Evolutionary conservation across 768 basidiomycete species (phyloP).

Genomic region (Mycena haematopus): DNA sequence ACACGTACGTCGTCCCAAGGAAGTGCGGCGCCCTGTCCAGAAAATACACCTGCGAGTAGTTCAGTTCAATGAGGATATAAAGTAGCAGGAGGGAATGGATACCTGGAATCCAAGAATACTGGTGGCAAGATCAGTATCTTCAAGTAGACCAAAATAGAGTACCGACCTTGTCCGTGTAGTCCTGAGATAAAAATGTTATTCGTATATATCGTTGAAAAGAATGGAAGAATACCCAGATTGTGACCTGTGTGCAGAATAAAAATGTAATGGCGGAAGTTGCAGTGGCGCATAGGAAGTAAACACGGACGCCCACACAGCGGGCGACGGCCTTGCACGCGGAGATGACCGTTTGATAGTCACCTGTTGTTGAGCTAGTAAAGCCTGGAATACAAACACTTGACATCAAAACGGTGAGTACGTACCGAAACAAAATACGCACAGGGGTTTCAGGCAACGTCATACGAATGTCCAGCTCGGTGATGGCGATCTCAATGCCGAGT

Average conservation of each 20-base stretch:
- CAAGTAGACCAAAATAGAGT: not conserved
- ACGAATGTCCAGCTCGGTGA: conserved; percentile 72
- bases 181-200: conserved; percentile 17
- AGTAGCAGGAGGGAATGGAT: not conserved
- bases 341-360: conserved; percentile 64
- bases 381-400: not conserved
- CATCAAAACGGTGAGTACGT: not conserved
- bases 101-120: not conserved
- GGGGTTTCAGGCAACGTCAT: not conserved
- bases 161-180: conserved; percentile 35
- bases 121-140: not conserved
- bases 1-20: not conserved
- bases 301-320: conserved; percentile 46
- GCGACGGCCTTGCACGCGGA: conserved; percentile 54
- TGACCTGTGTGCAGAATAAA: not conserved
- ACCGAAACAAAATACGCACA: not conserved
- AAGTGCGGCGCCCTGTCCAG: not conserved
- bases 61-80: not conserved
- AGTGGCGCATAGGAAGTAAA: not conserved
- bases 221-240: not conserved
- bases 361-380: conserved; percentile 55
- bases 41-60: not conserved
- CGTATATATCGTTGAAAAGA: not conserved
- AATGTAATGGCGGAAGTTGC: not conserved
- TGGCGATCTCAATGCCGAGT: conserved; percentile 70